Base-by-base conservation (phyloP, 192 early-diverging fungal species). In the Rhizoclosmatium globosum region DNA sequence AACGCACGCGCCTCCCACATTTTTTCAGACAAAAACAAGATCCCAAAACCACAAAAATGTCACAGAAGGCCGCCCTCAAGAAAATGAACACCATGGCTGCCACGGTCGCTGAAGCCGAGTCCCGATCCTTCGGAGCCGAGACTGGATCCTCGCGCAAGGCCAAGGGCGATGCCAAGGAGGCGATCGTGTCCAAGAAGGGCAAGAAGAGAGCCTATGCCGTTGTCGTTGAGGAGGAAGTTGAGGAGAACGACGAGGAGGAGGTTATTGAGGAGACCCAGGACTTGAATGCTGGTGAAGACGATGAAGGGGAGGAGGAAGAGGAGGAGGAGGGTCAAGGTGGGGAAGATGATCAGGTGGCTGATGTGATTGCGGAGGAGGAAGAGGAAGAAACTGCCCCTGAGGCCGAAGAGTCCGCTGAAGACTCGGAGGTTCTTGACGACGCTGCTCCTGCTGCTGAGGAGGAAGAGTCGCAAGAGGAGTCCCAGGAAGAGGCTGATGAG, bases 361-460 rank as follows among this genome's bases (percentile, higher is more conserved):
- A 39, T n/a, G 67, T 44, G 43, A 19, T 19, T 13, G 67, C 45
- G 17, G 39, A 21, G n/a, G 67, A 4, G 43, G 41, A 68, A n/a
- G 67, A 68, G 21, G 67, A 48, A 1, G 67, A 68, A n/a, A 43
- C 15, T 42, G 67, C 21, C 45, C 39, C 44, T 68, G 67, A 39
- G 6, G 67, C 38, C 1, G 67, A 41, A 4, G 45, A 45, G 7
- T 13, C 21, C 17, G 67, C 7, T 9, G 41, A 45, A 43, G 45
- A 68, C 67, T 6, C 38, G 67, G 45, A 17, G 13, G 67, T 44
- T 7, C 31, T 11, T 13, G 67, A 68, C 39, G 67, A 45, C 3
- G 42, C 21, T n/a, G 45, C 13, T 45, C n/a, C 13, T 38, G 64
- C 38, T 38, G 64, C n/a, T 13, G 64, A n/a, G n/a, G 38, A 23